Base-by-base conservation (phyloP, 306 rosid species). In the Sphenostylis stenocarpa region DNA sequence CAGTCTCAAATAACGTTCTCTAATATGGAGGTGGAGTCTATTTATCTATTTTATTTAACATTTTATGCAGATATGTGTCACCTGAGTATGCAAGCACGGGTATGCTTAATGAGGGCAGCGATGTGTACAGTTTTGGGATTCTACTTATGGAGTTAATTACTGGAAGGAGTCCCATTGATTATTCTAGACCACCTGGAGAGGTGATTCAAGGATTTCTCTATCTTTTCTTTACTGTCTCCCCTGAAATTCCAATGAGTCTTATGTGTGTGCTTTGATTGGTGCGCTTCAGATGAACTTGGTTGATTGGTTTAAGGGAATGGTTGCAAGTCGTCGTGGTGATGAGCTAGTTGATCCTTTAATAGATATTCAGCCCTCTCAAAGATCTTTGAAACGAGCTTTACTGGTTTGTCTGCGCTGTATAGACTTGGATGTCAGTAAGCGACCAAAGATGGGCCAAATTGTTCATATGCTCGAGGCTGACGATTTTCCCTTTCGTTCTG, bases 401-500 rank as follows among this genome's bases (percentile, higher is more conserved):
- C 93, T 94, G 52, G 91, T 92, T 75, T 94, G 98, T 80, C 87
- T 94, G 55, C 96, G 97, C 39, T 94, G 98, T 82, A 88, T 94
- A 77, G 98, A 94, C 75, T 83, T 90, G 88, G 98, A 94, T 80
- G 91, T 88, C 67, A 8, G 21, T 64, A 94, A 94, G 84, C 88
- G 98, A 72, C 98, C 98, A n/a, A 94, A 94, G 86, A 94, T 94
- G 97, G 96, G 98, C 67, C 98, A 94, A 83, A 94, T 94, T 75
- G 92, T 89, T 83, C 98, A 94, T 72, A 92, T 94, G 98, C 96
- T 94, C 2, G 98, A 92, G 85, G 96, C 95, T 52, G 98, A 94
- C 75, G 98, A 94, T 82, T 94, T 90, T 71, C 97, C 97, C 76
- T 94, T 81, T 64, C 97, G 95, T 51, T 72, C 95, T 16, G 98